A percentile compares a stretch with the other conserved stretches of the same genome.
Conservation (phyloP, 768 basidiomycete species). For the Inosperma sp. region DNA sequence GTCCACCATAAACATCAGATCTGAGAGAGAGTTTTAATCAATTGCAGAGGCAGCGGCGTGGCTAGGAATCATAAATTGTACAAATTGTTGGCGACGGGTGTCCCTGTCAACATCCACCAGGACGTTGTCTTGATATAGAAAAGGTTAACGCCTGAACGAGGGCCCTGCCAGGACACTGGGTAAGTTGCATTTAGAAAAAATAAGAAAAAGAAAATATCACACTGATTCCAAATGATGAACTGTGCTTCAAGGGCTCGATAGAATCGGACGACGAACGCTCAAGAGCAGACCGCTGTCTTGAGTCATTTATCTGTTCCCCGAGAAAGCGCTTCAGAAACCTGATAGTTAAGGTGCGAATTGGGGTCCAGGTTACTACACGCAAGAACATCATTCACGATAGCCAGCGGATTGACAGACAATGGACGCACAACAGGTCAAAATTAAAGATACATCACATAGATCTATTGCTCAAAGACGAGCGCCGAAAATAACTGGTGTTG, state of each 20-base stretch:
- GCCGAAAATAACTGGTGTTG: too few relatives aligned
- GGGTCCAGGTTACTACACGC: too few relatives aligned
- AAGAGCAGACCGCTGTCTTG: constrained; percentile 53
- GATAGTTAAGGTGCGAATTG: too few relatives aligned
- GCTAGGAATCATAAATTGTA: constrained; percentile 30
- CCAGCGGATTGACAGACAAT: too few relatives aligned
- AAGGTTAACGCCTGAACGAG: constrained; percentile 53
- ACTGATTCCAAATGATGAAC: constrained; percentile 69
- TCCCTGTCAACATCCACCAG: constrained; percentile 78
- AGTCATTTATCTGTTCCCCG: too few relatives aligned
- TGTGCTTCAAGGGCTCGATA: constrained; percentile 74
- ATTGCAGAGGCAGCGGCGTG: neutral
- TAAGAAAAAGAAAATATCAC: too few relatives aligned
- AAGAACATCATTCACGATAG: too few relatives aligned
- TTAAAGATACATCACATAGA: too few relatives aligned
- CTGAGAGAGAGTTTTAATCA: constrained; percentile 28
- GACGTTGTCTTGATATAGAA: constrained; percentile 59
- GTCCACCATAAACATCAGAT: constrained; percentile 67
- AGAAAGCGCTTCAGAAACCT: too few relatives aligned
- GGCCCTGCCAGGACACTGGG: constrained; percentile 18
- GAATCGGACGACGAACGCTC: constrained; percentile 54
- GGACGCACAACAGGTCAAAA: too few relatives aligned
- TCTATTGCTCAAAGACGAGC: too few relatives aligned
- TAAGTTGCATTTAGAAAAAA: constrained; percentile 1
- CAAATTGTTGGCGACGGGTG: constrained; percentile 70